Base-by-base conservation (phyloP, 768 basidiomycete species). In the Auricularia sp. region DNA sequence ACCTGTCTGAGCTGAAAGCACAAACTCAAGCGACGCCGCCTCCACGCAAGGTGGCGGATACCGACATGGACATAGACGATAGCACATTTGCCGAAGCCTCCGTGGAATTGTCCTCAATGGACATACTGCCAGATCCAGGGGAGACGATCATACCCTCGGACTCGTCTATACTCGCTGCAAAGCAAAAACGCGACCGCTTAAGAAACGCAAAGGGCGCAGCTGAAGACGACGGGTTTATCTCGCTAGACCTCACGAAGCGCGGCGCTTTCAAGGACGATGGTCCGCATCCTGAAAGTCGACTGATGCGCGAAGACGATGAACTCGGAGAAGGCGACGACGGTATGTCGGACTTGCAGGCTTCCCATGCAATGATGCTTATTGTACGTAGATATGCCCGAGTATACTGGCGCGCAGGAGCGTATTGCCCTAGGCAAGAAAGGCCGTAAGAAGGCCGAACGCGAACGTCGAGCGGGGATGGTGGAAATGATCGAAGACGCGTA, bases 281-380 rank as follows among this genome's bases (percentile, higher is more conserved):
- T 0, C 92, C 92, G 6, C 91, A 93, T 78, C 92, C 92, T 6
- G 88, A 88, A 69, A 92, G 90, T 72, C 83, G 92, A 8, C 76
- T 94, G 34, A 72, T 90, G 75, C 79, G 92, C 61, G 92, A 94
- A 74, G 92, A 94, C 47, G 92, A 94, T 73, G 90, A 94, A 68
- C 72, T 91, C 1, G 92, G 92, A 11, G 90, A 94, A 71, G 91
- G 86, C 2, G 92, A 94, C 45, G 92, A 94, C 67, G 92, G 92
- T 92, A 69, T 51, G 82, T 73, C 21, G 29, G 29, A 29, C 29
- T 29, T 29, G 29, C 29, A 29, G 29, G 24, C 37, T 39, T 21
- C 42, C 58, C 39, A 64, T 64, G 64, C 64, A 35, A 3, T 34
- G 29, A n/a, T 56, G 62, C 54, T 54, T 16, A 13, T 42, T 42